Conservation (phyloP, 306 rosid species). For the Glycine tomentella region DNA sequence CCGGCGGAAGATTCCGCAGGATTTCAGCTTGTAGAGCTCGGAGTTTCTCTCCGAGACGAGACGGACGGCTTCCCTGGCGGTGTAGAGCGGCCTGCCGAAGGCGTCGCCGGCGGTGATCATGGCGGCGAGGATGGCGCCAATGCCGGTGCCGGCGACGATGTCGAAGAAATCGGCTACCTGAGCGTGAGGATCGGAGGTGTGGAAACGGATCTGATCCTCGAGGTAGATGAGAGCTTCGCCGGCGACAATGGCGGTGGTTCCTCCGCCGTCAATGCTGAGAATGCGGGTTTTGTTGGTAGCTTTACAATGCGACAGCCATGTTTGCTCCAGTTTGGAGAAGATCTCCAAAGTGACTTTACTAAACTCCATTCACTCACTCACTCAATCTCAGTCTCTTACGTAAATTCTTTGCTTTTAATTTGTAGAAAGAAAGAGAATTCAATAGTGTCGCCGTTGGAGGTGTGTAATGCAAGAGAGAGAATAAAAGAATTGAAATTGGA, state of each 20-base stretch:
- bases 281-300: constrained; percentile 72
- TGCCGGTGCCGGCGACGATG: constrained; percentile 84
- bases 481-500: constrained; percentile 25
- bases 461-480: constrained; percentile 18
- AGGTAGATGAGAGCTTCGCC: constrained; percentile 77
- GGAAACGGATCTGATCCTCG: constrained; percentile 96
- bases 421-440: background rate
- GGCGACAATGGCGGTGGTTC: constrained; percentile 77
- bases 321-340: constrained; percentile 90
- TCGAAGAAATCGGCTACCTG: constrained; percentile 86
- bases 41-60: constrained; percentile 52
- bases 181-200: constrained; percentile 75
- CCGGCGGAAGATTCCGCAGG: constrained; percentile 57
- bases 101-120: constrained; percentile 75
- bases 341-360: constrained; percentile 82
- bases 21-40: constrained; percentile 57
- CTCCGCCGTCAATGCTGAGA: constrained; percentile 97
- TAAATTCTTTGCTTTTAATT: background rate
- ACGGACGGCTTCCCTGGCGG: constrained; percentile 73
- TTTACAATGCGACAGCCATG: constrained; percentile 93
- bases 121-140: constrained; percentile 84
- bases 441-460: constrained; percentile 5
- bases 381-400: background rate
- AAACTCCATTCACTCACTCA: constrained; percentile 65
- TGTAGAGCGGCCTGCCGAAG: constrained; percentile 77